phyloP scores from a whole-genome alignment of 345 rosid species.

The Lepidium sativum region DNA sequence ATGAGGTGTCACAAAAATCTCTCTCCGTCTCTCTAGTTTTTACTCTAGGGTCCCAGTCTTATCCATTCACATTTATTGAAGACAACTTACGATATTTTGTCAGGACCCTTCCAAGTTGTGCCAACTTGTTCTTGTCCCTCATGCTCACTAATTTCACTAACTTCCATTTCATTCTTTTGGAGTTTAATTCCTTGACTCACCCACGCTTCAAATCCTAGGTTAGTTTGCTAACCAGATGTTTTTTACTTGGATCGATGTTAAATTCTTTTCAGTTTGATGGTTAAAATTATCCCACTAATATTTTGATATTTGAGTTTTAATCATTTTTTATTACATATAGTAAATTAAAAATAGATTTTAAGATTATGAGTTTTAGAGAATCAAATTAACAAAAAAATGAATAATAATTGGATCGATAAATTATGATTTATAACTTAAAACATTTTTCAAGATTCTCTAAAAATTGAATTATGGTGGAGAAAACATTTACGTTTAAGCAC shows the following conservation, averaged over 20 bases:
- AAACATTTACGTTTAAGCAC: too few relatives aligned
- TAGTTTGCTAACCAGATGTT: background rate
- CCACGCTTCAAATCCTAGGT: background rate
- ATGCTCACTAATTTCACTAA: constrained; percentile 2
- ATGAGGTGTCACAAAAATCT: constrained; percentile 13
- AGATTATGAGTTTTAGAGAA: too few relatives aligned
- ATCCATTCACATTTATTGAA: constrained; percentile 26
- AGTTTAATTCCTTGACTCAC: background rate
- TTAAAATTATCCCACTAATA: too few relatives aligned
- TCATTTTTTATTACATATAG: too few relatives aligned
- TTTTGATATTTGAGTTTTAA: too few relatives aligned
- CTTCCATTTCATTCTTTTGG: background rate
- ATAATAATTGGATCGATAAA: too few relatives aligned
- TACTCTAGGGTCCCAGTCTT: constrained; percentile 6
- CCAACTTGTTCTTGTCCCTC: constrained; percentile 18
- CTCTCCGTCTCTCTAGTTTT: background rate
- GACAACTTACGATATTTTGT: constrained; percentile 22
- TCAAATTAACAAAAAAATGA: too few relatives aligned
- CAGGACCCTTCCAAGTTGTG: constrained; percentile 23
- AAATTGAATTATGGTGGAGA: too few relatives aligned
- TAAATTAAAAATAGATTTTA: too few relatives aligned
- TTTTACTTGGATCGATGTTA: background rate
- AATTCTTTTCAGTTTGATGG: too few relatives aligned
- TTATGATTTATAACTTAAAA: too few relatives aligned
- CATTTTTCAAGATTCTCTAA: too few relatives aligned